Percentiles rank a stretch among this genome's conserved stretches.
These are phyloP conservation scores for Penicillium sclerotiorum DNA, from an alignment of 2,329 filamentous ascomycete genomes.

Conservation along the genomic window DNA sequence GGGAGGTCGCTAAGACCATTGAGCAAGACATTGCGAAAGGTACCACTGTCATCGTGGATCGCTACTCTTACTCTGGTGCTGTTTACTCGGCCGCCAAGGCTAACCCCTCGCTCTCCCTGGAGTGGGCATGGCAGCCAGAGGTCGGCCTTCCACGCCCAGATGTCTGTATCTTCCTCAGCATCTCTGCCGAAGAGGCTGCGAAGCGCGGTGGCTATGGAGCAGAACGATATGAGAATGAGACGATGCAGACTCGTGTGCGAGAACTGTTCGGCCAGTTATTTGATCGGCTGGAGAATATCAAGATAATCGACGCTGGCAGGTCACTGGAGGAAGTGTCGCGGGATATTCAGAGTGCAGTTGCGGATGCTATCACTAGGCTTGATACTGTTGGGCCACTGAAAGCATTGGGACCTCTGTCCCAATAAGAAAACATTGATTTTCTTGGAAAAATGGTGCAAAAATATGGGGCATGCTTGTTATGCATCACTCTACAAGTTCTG, in stretches of 20 bases:
- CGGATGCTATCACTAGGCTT: slow-evolving; percentile 35
- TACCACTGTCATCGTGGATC: slow-evolving; percentile 79
- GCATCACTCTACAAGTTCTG: slow-evolving; percentile 46
- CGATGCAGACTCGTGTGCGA: slow-evolving; percentile 79
- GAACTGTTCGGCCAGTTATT: slow-evolving; percentile 67
- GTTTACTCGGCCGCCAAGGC: slow-evolving; percentile 91
- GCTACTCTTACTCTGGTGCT: slow-evolving; percentile 93
- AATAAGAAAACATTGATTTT: too few relatives aligned
- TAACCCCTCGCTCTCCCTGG: slow-evolving; percentile 67
- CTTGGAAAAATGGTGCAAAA: neutral
- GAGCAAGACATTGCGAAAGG: slow-evolving; percentile 61
- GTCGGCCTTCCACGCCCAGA: slow-evolving; percentile 86
- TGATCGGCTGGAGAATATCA: slow-evolving; percentile 51
- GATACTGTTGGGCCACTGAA: slow-evolving; percentile 38
- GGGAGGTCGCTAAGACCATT: slow-evolving; percentile 64
- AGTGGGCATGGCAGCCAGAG: slow-evolving; percentile 84
- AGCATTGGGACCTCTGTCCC: slow-evolving; percentile 35
- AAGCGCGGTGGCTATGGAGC: slow-evolving; percentile 82
- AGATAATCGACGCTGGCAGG: slow-evolving; percentile 58
- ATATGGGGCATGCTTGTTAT: too few relatives aligned
- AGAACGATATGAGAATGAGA: slow-evolving; percentile 83
- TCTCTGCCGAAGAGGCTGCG: slow-evolving; percentile 71
- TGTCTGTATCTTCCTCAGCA: slow-evolving; percentile 81
- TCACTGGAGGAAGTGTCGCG: slow-evolving; percentile 55
- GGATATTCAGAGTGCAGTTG: slow-evolving; percentile 37